A percentile compares a stretch with the other conserved stretches of the same genome.
These are phyloP conservation scores for Trichothecium roseum DNA, from an alignment of 2,329 filamentous ascomycete genomes.

Conservation along the genomic window DNA sequence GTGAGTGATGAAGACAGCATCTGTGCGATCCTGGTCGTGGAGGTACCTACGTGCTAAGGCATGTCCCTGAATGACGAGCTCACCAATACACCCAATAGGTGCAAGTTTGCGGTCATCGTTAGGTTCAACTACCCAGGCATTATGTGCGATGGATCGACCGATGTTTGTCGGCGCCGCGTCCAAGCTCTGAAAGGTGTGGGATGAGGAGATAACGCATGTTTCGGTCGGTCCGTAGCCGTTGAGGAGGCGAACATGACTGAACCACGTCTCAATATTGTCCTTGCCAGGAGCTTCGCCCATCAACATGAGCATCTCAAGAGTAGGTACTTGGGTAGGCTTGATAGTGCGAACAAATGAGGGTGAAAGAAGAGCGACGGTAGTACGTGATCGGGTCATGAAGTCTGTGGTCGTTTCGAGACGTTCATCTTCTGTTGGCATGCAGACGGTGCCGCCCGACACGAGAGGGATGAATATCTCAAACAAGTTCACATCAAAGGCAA, in stretches of 20 bases:
- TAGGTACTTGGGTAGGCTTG: constrained; percentile 7
- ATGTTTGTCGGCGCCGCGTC: too few relatives aligned
- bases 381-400: constrained; percentile 1
- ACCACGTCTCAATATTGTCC: constrained; percentile 7
- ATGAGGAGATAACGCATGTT: constrained; percentile 6
- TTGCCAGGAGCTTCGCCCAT: constrained; percentile 6
- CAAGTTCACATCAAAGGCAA: constrained; percentile 5
- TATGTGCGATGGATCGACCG: neutral
- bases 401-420: constrained; percentile 1
- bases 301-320: constrained; percentile 5
- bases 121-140: constrained; percentile 10
- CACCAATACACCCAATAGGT: constrained; percentile 12
- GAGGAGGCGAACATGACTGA: constrained; percentile 8
- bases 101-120: constrained; percentile 9
- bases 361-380: constrained; percentile 7
- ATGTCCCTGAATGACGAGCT: constrained; percentile 12
- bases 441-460: constrained; percentile 5
- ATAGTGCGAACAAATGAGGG: constrained; percentile 9
- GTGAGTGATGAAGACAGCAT: constrained; percentile 7
- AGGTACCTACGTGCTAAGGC: constrained; percentile 11
- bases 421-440: constrained; percentile 5
- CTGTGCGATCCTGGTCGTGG: constrained; percentile 8
- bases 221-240: constrained; percentile 11
- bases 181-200: constrained; percentile 12
- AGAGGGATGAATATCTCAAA: constrained; percentile 6